Evolutionary conservation across 331 rosid species (phyloP).

Genomic region (Rosa hybrid): DNA sequence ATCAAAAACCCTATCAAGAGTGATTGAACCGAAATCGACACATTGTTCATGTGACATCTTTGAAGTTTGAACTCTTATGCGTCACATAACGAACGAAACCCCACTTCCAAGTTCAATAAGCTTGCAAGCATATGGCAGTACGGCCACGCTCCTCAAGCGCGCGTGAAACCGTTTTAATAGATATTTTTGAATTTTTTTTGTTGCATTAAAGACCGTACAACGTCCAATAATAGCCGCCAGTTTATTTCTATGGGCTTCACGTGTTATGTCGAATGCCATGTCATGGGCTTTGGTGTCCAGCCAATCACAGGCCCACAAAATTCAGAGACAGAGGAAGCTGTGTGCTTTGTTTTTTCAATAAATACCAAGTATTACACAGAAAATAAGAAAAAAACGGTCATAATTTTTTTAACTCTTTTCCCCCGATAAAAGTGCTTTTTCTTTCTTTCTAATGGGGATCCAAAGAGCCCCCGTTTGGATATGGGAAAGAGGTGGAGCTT

Average conservation of each 20-base stretch:
- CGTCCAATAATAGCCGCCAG: slow-evolving; percentile 41
- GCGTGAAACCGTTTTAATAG: slow-evolving; percentile 10
- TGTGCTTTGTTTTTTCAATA: not conserved
- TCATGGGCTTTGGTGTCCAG: slow-evolving; percentile 23
- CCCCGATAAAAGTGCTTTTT: not conserved
- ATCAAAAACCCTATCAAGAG: too few species aligned
- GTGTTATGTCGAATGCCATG: slow-evolving; percentile 31
- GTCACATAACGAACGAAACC: too few species aligned
- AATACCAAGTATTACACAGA: not conserved
- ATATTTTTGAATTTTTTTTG: not conserved
- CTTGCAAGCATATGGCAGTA: not conserved
- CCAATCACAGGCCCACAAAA: slow-evolving; percentile 22
- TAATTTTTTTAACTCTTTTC: not conserved
- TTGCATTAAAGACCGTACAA: not conserved
- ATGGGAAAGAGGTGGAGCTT: not conserved
- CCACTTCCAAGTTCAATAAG: too few species aligned
- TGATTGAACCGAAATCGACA: too few species aligned
- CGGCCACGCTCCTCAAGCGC: slow-evolving; percentile 8
- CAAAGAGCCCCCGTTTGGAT: not conserved
- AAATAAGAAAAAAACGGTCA: not conserved
- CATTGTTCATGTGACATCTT: too few species aligned
- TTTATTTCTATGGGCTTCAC: slow-evolving; percentile 40
- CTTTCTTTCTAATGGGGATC: not conserved
- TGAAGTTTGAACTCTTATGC: too few species aligned
- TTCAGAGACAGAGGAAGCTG: too few species aligned